Base-by-base conservation (phyloP, 2,329 filamentous ascomycete species). In the Ophiostoma sp. region DNA sequence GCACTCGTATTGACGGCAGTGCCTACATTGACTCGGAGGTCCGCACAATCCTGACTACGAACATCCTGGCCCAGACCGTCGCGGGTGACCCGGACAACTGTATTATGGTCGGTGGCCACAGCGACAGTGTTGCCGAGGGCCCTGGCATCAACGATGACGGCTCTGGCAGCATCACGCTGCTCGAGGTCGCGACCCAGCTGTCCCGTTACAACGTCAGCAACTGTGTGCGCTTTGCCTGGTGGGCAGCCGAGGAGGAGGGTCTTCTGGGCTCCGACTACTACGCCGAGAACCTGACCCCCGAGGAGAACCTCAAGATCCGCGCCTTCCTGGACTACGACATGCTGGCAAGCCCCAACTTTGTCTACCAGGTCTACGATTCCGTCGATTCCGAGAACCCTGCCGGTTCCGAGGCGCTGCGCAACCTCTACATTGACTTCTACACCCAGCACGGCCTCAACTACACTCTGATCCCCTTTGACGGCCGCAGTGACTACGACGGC, bases 81-180 rank as follows among this genome's bases (percentile, higher is more conserved):
- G 80, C 77, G 12, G 85, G 87, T 8, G 87, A 89, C 74, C 79
- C 78, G 1, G 79, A 88, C 45, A 88, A 89, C 77, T 87, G 85
- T 73, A 85, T 89, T 63, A 86, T 88, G 84, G 80, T 89, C 0
- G 87, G 87, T 18, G 87, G 82, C 1, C 87, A 89, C 78, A 86
- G 82, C 45, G 87, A 89, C 75, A 85, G 83, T 70, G 87, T 89
- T 16, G 75, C 79, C 0, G 87, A 84, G 66, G 87, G 87, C 0
- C 86, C 87, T 0, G 90, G 90, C 27, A 92, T 93, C 81, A 93
- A 93, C 76, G 90, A 93, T 73, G 89, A 93, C 74, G 90, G 90
- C 64, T 88, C 87, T 3, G 90, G 90, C 68, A 86, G 83, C 45
- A 74, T 87, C 67, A 83, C 85, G 0, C 78, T 89, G 5, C 82